Evolutionary conservation across 2,329 filamentous ascomycete species (phyloP).

Genomic region (Monilinia aucupariae): DNA sequence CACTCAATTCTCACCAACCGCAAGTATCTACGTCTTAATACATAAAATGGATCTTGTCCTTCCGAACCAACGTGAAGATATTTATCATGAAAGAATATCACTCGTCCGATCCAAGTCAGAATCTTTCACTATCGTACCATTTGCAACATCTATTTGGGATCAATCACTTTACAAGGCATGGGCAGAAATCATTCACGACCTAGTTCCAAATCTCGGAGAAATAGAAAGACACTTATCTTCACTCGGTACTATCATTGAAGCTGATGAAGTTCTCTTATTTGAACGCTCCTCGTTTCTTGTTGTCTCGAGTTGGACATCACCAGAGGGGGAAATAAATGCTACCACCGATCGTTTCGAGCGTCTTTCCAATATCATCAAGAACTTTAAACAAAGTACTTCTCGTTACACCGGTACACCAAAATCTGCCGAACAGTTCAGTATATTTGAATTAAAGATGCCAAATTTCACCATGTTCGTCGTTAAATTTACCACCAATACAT

Average conservation of each 20-base stretch:
- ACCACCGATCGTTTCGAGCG: conserved; percentile 90
- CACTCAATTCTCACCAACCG: conserved; percentile 71
- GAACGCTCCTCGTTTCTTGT: conserved; percentile 94
- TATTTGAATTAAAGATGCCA: conserved; percentile 74
- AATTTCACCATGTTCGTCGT: conserved; percentile 91
- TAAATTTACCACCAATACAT: conserved; percentile 95
- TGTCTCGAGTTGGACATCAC: conserved; percentile 83
- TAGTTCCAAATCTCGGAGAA: conserved; percentile 86
- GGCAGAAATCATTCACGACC: conserved; percentile 95
- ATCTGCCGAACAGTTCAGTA: conserved; percentile 72
- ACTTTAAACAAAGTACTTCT: conserved; percentile 82
- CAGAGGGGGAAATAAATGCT: conserved; percentile 71
- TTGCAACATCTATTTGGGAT: conserved; percentile 97
- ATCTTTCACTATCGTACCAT: conserved; percentile 72
- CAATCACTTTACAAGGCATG: conserved; percentile 97
- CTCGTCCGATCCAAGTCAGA: conserved; percentile 73
- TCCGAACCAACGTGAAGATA: conserved; percentile 66
- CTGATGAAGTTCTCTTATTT: conserved; percentile 89
- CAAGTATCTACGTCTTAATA: conserved; percentile 88
- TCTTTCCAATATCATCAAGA: conserved; percentile 96
- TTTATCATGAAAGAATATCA: conserved; percentile 78
- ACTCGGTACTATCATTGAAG: conserved; percentile 79
- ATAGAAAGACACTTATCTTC: conserved; percentile 83
- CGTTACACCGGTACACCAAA: conserved; percentile 76
- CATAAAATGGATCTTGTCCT: conserved; percentile 99